phyloP scores from a whole-genome alignment of 2,329 filamentous ascomycete genomes.

The Arthrobotrys megalospora region DNA sequence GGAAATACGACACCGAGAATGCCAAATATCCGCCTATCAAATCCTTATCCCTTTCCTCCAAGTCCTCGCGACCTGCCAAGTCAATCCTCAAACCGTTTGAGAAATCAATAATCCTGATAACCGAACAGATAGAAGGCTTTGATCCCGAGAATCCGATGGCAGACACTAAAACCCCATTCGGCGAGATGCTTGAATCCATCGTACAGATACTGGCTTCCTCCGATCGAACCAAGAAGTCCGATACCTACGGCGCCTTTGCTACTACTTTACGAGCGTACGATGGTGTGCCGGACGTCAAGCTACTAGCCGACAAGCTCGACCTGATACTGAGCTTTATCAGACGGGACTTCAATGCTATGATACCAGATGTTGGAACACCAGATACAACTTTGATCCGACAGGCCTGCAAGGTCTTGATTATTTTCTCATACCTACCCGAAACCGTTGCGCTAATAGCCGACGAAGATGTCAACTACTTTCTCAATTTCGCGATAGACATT shows the following conservation, averaged over 20 bases:
- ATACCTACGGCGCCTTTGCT: conserved; percentile 87
- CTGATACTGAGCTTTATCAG: conserved; percentile 85
- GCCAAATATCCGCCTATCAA: conserved; percentile 48
- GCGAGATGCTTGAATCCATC: conserved; percentile 86
- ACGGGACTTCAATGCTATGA: conserved; percentile 80
- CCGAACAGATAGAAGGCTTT: conserved; percentile 67
- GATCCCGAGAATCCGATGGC: conserved; percentile 69
- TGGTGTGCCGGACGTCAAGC: conserved; percentile 81
- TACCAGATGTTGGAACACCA: conserved; percentile 69
- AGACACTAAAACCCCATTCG: conserved; percentile 72
- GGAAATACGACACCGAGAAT: conserved; percentile 64
- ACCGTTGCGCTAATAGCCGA: conserved; percentile 79
- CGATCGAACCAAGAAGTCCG: conserved; percentile 80
- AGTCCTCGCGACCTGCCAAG: conserved; percentile 67
- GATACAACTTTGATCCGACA: conserved; percentile 83
- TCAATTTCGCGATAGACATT: conserved; percentile 85
- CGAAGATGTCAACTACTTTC: conserved; percentile 83
- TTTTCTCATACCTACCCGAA: conserved; percentile 81
- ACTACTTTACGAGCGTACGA: conserved; percentile 84
- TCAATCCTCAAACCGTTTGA: conserved; percentile 84
- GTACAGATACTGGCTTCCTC: conserved; percentile 83
- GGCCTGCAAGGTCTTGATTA: conserved; percentile 82
- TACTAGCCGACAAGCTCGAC: conserved; percentile 81
- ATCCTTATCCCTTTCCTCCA: conserved; percentile 19
- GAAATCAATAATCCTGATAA: conserved; percentile 66